Percentiles rank a stretch among this genome's conserved stretches.
These are phyloP conservation scores for Venturia pyrina DNA, from an alignment of 2,329 filamentous ascomycete genomes.

Conservation along the genomic window DNA sequence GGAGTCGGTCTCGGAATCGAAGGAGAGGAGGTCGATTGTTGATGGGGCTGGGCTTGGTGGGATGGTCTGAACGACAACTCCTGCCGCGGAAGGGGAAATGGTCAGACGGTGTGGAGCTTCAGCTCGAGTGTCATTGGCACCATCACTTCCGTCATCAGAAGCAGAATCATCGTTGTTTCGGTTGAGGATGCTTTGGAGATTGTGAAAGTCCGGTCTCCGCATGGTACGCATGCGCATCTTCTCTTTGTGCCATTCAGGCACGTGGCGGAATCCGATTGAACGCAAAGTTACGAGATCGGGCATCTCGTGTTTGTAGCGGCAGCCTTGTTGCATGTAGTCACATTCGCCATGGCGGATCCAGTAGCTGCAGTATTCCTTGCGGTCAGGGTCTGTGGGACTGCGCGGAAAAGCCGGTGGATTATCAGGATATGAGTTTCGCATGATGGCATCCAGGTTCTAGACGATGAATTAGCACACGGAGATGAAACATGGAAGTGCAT, in stretches of 20 bases:
- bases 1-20: not conserved
- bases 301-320: constrained; percentile 87
- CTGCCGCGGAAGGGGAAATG: not conserved
- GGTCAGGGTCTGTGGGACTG: not conserved
- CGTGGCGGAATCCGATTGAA: constrained; percentile 53
- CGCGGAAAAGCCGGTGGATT: not conserved
- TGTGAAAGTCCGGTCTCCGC: not conserved
- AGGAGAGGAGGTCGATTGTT: not conserved
- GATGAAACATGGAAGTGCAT: not conserved
- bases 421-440: not conserved
- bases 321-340: constrained; percentile 76
- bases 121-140: not conserved
- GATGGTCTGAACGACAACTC: not conserved
- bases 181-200: not conserved
- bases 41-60: not conserved
- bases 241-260: constrained; percentile 49
- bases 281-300: constrained; percentile 59
- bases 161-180: not conserved
- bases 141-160: not conserved
- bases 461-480: not conserved
- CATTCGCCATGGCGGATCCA: constrained; percentile 84
- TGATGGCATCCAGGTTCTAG: not conserved
- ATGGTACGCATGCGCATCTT: constrained; percentile 19
- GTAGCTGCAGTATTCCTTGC: constrained; percentile 75
- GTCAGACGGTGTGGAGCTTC: not conserved